phyloP scores from a whole-genome alignment of 2,329 filamentous ascomycete species.

The Talaromyces sp. region DNA sequence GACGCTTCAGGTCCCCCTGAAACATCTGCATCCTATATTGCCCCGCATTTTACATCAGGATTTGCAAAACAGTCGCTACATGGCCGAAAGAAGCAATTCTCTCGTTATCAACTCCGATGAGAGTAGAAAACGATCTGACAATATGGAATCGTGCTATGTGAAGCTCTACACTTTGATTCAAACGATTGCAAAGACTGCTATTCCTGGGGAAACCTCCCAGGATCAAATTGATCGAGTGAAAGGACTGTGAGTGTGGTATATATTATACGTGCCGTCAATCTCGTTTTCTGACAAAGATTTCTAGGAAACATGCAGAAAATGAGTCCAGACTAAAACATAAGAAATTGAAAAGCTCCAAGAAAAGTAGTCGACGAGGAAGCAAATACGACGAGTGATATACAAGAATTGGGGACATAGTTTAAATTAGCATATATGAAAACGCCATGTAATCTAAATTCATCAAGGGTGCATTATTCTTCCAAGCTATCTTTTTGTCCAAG shows the following conservation, averaged over 20 bases:
- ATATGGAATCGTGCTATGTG: constrained; percentile 55
- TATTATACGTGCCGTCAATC: background rate
- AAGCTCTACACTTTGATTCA: constrained; percentile 54
- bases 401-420: constrained; percentile 10
- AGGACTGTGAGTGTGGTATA: constrained; percentile 41
- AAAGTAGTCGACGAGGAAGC: constrained; percentile 48
- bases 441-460: constrained; percentile 17
- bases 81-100: constrained; percentile 48
- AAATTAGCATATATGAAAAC: constrained; percentile 16
- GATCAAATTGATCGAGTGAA: constrained; percentile 54
- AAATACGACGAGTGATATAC: constrained; percentile 30
- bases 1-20: constrained; percentile 55
- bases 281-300: constrained; percentile 15
- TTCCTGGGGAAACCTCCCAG: constrained; percentile 58
- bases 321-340: constrained; percentile 55
- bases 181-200: constrained; percentile 44
- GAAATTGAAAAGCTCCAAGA: constrained; percentile 60
- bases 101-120: constrained; percentile 62
- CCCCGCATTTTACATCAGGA: constrained; percentile 51
- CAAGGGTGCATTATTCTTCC: constrained; percentile 14
- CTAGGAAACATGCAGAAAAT: constrained; percentile 54
- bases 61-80: constrained; percentile 52
- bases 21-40: constrained; percentile 49
- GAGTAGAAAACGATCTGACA: constrained; percentile 57
- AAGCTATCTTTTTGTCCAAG: constrained; percentile 15